These are phyloP conservation scores for Vanrija sp. DNA, from an alignment of 1,284 basidiomycete genomes.

Conservation along the genomic window DNA sequence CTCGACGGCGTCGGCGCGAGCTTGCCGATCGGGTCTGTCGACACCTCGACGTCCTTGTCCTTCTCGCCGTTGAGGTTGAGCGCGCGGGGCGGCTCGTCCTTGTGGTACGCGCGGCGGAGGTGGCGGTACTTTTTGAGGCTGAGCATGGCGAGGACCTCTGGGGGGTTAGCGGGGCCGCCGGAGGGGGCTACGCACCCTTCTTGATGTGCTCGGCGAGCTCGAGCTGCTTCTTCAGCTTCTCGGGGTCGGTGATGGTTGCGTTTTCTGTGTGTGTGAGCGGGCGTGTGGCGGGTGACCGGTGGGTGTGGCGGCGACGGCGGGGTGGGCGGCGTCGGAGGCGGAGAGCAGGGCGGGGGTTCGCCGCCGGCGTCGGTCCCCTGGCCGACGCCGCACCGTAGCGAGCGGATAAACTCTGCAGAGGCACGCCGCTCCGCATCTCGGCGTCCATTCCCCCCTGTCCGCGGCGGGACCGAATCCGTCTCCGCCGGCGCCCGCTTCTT, in stretches of 20 bases:
- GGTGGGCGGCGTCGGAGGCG: background rate
- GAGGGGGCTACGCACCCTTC: conserved; percentile 59
- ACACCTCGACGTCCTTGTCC: too few relatives aligned
- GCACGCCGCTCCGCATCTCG: too few relatives aligned
- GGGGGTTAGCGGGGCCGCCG: background rate
- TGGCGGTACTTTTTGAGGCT: conserved; percentile 81
- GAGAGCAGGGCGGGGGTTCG: too few relatives aligned
- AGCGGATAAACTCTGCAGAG: too few relatives aligned
- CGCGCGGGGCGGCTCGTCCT: conserved; percentile 30
- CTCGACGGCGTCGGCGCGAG: too few relatives aligned
- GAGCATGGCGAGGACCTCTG: conserved; percentile 81
- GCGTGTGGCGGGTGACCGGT: too few relatives aligned
- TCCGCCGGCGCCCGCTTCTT: background rate
- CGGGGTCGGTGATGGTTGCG: conserved; percentile 61
- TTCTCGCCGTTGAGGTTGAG: background rate
- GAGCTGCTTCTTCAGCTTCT: conserved; percentile 72
- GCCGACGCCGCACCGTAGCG: background rate
- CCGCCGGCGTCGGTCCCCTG: background rate
- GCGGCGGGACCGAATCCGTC: background rate
- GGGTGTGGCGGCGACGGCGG: background rate
- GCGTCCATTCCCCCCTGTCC: too few relatives aligned
- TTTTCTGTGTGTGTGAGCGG: too few relatives aligned
- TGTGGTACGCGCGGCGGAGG: conserved; percentile 65
- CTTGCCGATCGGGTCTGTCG: too few relatives aligned
- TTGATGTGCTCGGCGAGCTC: conserved; percentile 80